phyloP scores from a whole-genome alignment of 2,329 filamentous ascomycete genomes.

The Aspergillus phoenicis region DNA sequence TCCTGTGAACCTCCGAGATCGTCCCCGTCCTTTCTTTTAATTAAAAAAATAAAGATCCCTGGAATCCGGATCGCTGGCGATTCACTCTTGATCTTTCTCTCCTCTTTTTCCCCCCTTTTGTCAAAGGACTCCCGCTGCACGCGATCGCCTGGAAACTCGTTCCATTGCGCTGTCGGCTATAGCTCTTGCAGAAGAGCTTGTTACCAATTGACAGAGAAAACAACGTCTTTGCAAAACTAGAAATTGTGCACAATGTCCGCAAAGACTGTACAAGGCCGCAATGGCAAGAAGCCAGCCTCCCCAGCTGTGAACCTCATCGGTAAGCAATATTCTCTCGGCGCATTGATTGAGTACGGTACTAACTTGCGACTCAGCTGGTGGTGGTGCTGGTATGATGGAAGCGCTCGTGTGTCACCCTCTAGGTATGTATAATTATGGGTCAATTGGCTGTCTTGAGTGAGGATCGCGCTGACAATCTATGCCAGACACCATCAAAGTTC shows the following conservation, averaged over 20 bases:
- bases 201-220: constrained; percentile 8
- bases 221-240: background rate
- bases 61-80: constrained; percentile 9
- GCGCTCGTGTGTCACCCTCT: constrained; percentile 93
- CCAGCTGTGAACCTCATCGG: constrained; percentile 89
- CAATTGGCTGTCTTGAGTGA: constrained; percentile 2
- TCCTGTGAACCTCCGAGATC: constrained; percentile 30
- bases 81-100: constrained; percentile 12
- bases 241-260: constrained; percentile 56
- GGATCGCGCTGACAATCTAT: constrained; percentile 27
- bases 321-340: constrained; percentile 47
- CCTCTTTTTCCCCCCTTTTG: constrained; percentile 1
- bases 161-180: background rate
- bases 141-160: background rate
- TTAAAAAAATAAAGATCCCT: constrained; percentile 2
- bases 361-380: constrained; percentile 67
- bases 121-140: constrained; percentile 9
- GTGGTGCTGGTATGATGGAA: constrained; percentile 99
- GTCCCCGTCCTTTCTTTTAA: constrained; percentile 21
- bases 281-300: constrained; percentile 76
- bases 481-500: constrained; percentile 93
- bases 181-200: constrained; percentile 4
- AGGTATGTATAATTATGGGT: constrained; percentile 64
- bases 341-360: constrained; percentile 20
- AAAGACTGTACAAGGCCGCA: constrained; percentile 58